Evolutionary conservation across 306 rosid species (phyloP), one percentile per base, ranked within the genome.

Genomic region (Cicer chorassanicum): DNA sequence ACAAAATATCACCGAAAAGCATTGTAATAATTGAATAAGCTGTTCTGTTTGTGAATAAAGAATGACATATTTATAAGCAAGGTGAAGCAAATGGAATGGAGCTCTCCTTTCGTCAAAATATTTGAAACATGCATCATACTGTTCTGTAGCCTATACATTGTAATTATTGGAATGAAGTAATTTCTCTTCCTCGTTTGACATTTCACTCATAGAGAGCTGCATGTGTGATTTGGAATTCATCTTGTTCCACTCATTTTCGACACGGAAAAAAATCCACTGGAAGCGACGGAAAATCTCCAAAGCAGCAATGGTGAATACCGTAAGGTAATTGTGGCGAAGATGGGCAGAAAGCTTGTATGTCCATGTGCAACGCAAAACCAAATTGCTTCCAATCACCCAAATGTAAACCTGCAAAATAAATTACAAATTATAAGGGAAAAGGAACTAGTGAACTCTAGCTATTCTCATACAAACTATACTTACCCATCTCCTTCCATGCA

Each of bases 271-370:
- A 63, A 90, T 81, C 99, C 99, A 95, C 41, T 95, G 99, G 80
- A 95, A 95, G 72, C 99, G 97, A 48, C 99, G 99, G 78, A 86
- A 92, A 66, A 95, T 92, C 88, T 95, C 99, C 83, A 85, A 68
- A 70, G 95, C 89, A 8, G 98, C 89, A 78, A 95, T 90, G 12
- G 87, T 64, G 68, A 92, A 95, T 41, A 95, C 96, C 0, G 99
- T 95, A 42, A 92, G 88, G 74, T 95, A 90, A 76, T 95, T 95
- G 86, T 95, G 96, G 36, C 99, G 99, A 65, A 95, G 97, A 92
- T 95, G 99, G 42, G 99, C 89, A 64, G 99, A 95, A 34, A 95
- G 86, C 92, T 95, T 95, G 83, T 95, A 95, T n/a, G 99, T 95
- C 99, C 99, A 95, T 0, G 99, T 86, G 85, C 99, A 95, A 40